Evolutionary conservation across 495 filamentous ascomycete species (phyloP), one percentile per base, ranked within the genome.

Genomic region (Cladorrhinum samala): DNA sequence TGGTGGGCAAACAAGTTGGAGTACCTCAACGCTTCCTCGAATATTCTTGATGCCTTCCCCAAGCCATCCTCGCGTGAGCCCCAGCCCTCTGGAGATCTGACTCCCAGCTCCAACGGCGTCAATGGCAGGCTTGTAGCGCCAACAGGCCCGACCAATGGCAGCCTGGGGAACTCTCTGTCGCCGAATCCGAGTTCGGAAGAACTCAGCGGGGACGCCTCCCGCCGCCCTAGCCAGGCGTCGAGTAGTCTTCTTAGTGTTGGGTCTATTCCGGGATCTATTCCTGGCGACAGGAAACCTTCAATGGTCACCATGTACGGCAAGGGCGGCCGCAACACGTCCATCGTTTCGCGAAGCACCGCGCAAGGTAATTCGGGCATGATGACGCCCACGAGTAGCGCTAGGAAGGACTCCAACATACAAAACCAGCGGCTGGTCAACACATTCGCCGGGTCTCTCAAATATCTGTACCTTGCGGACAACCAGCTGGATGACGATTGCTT

Each of bases 11-110:
- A 82, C 53, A 90, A 85, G 60, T 70, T 99, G 50, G 90, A 96
- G 64, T 89, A 87, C 0, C 77, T 99, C 44, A 99, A 99, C 68
- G 84, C 95, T 16, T 96, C 91, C 1, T 94, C 93, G 7, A 99
- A 99, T 59, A 80, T 96, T 9, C 72, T 99, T 2, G 84, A 89
- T 17, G 82, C 76, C 48, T 97, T 99, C 61, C 93, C 93, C 0
- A 96, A 95, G 57, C 88, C 83, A 41, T 82, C 82, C 18, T 81
- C 82, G 24, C 75, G 82, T 14, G 65, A 76, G 16, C 83, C 86
- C 3, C 75, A 81, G 52, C 58, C 81, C 21, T 80, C 81, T 16
- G 77, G 74, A 2, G 83, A 74, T 53, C 45, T 59, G 56, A 21
- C 55, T 51, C 56, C 46, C 56, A 47, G 48, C 49, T 24, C 43